Base-by-base conservation (phyloP, 1,139 yeast genomes). In the Geotrichum siamense region DNA sequence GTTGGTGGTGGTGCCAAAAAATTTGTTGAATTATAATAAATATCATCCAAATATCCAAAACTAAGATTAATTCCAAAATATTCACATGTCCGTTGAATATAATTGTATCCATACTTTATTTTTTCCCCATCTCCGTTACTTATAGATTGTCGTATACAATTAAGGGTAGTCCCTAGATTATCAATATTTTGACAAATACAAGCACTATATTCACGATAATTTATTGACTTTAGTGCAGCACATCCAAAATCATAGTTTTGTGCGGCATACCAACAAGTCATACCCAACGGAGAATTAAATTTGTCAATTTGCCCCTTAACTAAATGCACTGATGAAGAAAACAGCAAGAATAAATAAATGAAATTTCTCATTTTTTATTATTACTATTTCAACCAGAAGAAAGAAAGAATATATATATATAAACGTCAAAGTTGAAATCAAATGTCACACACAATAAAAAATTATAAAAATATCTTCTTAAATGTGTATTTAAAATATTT, bases 11-110 rank as follows among this genome's bases (percentile, higher is more conserved):
- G 13, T 1, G 25, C 12, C 6, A 39, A 17, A 21, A 27, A 15
- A 3, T 15, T 19, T 3, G 44, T 23, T 2, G 44, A 41, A 19
- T 46, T 39, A 15, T 16, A 36, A 32, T 43, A 43, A 3, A 47
- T 37, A n/a, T 41, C 39, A 17, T 47, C 49, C 4, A 47, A 39
- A 9, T 47, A 37, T 19, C 38, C 45, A 26, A 43, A 31, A 10
- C 43, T 22, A 22, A 36, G 39, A 3, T 34, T 32, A 10, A 34
- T 17, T 23, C 43, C 44, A 32, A 39, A 28, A 23, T 39, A 35
- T 10, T 32, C 36, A 33, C 49, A 47, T 13, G 39, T 37, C 15
- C 41, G 31, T 13, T 40, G 46, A 23, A 47, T 30, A 27, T 26
- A 47, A n/a, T 19, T 35, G 37, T 47, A 47, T 9, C 38, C 49